phyloP scores from a whole-genome alignment of 805 yeast species.

The Sungouiozyma intestinalis region DNA sequence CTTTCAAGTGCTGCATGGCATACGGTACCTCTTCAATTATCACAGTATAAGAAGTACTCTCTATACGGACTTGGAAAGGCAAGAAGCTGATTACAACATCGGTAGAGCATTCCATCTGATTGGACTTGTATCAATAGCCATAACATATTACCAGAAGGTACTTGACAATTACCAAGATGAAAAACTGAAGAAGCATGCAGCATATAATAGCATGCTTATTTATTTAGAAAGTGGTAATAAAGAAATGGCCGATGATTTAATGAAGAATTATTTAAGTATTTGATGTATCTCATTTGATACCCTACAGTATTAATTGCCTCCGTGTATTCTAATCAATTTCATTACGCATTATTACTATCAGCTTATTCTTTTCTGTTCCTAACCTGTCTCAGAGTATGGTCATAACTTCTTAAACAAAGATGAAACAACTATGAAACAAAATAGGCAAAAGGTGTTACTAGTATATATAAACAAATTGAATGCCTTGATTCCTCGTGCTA shows the following conservation, averaged over 20 bases:
- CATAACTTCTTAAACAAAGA: not conserved
- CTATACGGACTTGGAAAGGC: slow-evolving; percentile 37
- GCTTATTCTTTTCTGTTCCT: not conserved
- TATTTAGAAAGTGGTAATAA: slow-evolving; percentile 70
- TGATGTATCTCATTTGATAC: slow-evolving; percentile 11
- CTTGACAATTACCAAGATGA: slow-evolving; percentile 43
- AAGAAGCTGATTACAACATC: slow-evolving; percentile 73
- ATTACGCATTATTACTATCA: too few species aligned
- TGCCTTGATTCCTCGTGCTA: too few species aligned
- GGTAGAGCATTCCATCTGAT: slow-evolving; percentile 80
- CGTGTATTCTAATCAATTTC: too few species aligned
- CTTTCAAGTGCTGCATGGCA: slow-evolving; percentile 77
- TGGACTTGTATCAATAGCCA: slow-evolving; percentile 67
- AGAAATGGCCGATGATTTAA: slow-evolving; percentile 48
- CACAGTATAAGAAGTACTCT: slow-evolving; percentile 36
- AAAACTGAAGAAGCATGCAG: slow-evolving; percentile 67
- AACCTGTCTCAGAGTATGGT: not conserved
- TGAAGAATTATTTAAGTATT: slow-evolving; percentile 53
- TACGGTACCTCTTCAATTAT: slow-evolving; percentile 69
- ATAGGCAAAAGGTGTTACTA: too few species aligned
- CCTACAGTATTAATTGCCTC: not conserved
- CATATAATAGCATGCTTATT: slow-evolving; percentile 70
- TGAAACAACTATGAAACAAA: not conserved
- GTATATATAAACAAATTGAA: too few species aligned
- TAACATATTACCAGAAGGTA: slow-evolving; percentile 62